A percentile compares a stretch with the other conserved stretches of the same genome.
Evolutionary conservation across 768 basidiomycete species (phyloP).

Genomic region (Boletus sensibilis): DNA sequence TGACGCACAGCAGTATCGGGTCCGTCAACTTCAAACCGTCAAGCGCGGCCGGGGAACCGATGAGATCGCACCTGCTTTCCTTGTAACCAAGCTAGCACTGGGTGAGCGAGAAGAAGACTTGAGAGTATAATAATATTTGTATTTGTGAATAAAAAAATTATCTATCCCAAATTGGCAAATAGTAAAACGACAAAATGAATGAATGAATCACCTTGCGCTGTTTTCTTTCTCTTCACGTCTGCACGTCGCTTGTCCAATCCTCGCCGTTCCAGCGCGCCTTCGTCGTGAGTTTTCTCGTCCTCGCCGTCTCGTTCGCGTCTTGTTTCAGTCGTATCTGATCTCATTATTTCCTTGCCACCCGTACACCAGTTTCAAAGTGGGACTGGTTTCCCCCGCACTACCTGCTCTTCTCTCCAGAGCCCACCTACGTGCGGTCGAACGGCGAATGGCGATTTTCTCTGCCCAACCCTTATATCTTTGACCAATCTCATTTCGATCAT

Average conservation of each 20-base stretch:
- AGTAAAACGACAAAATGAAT: background rate
- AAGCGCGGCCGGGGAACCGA: too few relatives aligned
- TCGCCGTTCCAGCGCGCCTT: constrained; percentile 6
- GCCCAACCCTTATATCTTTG: constrained; percentile 5
- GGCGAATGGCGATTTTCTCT: constrained; percentile 25
- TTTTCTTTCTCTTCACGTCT: constrained; percentile 1
- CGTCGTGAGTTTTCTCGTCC: constrained; percentile 8
- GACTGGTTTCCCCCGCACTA: constrained; percentile 19
- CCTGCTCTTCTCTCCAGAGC: constrained; percentile 1
- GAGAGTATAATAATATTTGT: background rate
- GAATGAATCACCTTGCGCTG: background rate
- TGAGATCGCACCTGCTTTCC: background rate
- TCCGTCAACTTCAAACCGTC: too few relatives aligned
- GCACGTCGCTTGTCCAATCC: constrained; percentile 8
- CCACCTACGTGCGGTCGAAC: constrained; percentile 7
- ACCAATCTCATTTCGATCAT: constrained; percentile 15
- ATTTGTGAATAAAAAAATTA: background rate
- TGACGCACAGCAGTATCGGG: background rate
- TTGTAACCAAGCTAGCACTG: background rate
- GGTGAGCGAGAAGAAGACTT: too few relatives aligned
- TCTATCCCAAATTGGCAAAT: constrained; percentile 9
- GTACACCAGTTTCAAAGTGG: constrained; percentile 7
- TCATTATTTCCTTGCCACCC: background rate
- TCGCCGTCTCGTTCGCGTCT: background rate
- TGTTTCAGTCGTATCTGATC: background rate